Evolutionary conservation across 257 asterid genomes (phyloP).

Genomic region (Penstemon davidsonii): DNA sequence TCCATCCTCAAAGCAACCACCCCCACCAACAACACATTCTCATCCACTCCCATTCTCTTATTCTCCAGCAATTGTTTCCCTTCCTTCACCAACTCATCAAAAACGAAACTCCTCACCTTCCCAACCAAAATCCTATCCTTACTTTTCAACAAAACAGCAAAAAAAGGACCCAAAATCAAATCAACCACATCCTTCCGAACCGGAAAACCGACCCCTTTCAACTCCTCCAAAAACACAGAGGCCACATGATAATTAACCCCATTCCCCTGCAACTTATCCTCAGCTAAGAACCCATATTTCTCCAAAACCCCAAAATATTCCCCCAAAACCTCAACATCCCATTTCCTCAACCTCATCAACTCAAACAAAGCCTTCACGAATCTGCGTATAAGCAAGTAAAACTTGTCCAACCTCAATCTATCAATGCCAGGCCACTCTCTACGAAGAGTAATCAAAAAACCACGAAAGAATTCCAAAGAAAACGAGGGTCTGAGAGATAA

Average conservation of each 20-base stretch:
- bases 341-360: conserved; percentile 49
- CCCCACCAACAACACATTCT: conserved; percentile 49
- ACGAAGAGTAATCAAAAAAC: conserved; percentile 64
- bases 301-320: conserved; percentile 53
- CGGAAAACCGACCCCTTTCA: conserved; percentile 61
- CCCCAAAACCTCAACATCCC: conserved; percentile 64
- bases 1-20: conserved; percentile 68
- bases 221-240: conserved; percentile 83
- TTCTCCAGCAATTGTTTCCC: conserved; percentile 56
- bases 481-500: conserved; percentile 51
- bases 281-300: conserved; percentile 59
- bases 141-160: conserved; percentile 47
- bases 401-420: conserved; percentile 82
- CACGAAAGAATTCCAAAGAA: conserved; percentile 63
- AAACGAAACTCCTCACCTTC: conserved; percentile 71
- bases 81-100: conserved; percentile 59
- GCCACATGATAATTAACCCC: conserved; percentile 89
- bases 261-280: conserved; percentile 72
- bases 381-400: conserved; percentile 75
- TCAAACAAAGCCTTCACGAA: conserved; percentile 63
- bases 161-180: conserved; percentile 62
- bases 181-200: conserved; percentile 54
- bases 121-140: conserved; percentile 73
- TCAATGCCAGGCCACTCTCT: conserved; percentile 96
- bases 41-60: conserved; percentile 49